A percentile compares a stretch with the other conserved stretches of the same genome.
Evolutionary conservation across 2,329 filamentous ascomycete genomes (phyloP).

Genomic region (Pseudogymnoascus pannorum): DNA sequence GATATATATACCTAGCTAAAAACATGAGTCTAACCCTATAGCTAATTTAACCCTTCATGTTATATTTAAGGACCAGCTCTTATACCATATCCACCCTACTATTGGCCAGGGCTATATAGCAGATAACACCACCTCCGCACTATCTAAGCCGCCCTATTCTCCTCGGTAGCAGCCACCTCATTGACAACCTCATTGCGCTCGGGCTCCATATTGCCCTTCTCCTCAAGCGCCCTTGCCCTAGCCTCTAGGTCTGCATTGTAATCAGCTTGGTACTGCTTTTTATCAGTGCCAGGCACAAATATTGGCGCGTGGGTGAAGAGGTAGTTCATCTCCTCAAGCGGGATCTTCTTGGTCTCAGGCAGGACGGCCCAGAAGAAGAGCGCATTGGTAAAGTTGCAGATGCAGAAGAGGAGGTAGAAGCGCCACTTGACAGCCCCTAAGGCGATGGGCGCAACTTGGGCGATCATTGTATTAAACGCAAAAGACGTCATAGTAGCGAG

Average conservation of each 20-base stretch:
- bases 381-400: constrained; percentile 63
- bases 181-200: neutral
- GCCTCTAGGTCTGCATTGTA: constrained; percentile 49
- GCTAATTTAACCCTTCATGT: no score
- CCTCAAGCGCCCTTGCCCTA: constrained; percentile 48
- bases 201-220: constrained; percentile 35
- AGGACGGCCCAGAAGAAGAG: constrained; percentile 61
- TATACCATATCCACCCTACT: no score
- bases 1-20: no score
- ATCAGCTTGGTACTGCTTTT: constrained; percentile 40
- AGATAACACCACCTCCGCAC: neutral
- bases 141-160: neutral
- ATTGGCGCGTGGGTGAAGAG: constrained; percentile 58
- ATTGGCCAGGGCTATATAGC: neutral
- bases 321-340: constrained; percentile 62
- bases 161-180: neutral
- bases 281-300: constrained; percentile 52
- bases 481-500: constrained; percentile 67
- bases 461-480: constrained; percentile 72
- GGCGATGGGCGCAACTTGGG: constrained; percentile 55
- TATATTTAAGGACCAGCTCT: neutral
- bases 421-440: constrained; percentile 39
- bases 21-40: no score
- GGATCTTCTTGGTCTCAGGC: constrained; percentile 57
- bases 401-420: constrained; percentile 50